Evolutionary conservation across 1,139 yeast species (phyloP), one percentile per base, ranked within the genome.

Genomic region (Geotrichum armillariae): DNA sequence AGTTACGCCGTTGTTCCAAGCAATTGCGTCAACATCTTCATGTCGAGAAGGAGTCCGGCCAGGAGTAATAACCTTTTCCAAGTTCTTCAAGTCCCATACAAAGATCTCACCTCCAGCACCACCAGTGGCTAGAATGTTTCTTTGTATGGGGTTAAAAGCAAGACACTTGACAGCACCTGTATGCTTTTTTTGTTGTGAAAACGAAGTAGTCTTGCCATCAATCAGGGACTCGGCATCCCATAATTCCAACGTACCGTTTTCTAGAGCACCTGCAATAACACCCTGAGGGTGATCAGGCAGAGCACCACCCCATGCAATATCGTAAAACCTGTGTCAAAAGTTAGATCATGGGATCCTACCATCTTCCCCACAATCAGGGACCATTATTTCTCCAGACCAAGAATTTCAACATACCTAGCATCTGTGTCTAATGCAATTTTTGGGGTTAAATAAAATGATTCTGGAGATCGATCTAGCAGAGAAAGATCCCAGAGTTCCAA

Each of bases 1-100:
- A 41, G 86, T 74, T 50, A 88, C 86, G 32, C 81, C 74, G 62
- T 85, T 82, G 70, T 94, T 94, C 98, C 99, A 94, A 4, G 96
- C 82, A 38, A 93, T 80, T 39, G 88, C 78, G 33, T 85, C 79
- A 53, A 94, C 79, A 60, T 87, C 95, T 60, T 87, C 96, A 70
- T 83, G 78, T 53, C 95, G 88, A 17, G 91, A 81, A 75, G 62
- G 60, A 17, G 94, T 84, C 54, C 80, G 77, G 34, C 95, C 95
- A 16, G 96, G 95, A 4, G 79, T 66, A 48, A 78, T 72, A 12
- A 95, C 94, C 32, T 77, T 78, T 32, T 74, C 71, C 47, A 77
- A 67, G 50, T 69, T 71, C 56, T 79, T 79, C 39, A 89, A 75
- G 71, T 93, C 97, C 97, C 98, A 93, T 50, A 94, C 80, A 63